Evolutionary conservation across 192 early-diverging fungal species (phyloP).

Genomic region (Coemansia reversa): DNA sequence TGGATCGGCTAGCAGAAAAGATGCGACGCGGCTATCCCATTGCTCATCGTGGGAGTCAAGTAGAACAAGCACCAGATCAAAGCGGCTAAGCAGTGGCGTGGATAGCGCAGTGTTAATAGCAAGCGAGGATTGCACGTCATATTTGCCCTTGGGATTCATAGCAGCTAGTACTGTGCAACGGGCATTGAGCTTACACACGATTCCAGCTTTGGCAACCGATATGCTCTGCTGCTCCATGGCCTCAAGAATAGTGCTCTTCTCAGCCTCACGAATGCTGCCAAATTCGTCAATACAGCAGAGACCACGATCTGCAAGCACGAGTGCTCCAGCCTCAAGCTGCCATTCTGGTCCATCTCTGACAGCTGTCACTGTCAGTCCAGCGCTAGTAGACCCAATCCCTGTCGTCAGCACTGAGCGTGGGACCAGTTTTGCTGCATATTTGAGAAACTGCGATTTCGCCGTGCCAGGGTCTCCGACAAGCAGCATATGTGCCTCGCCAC

Average conservation of each 20-base stretch:
- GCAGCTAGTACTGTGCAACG: conserved; percentile 79
- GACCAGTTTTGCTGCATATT: conserved; percentile 63
- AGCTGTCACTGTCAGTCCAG: conserved; percentile 74
- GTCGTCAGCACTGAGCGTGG: conserved; percentile 74
- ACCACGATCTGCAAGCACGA: conserved; percentile 76
- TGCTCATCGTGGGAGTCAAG: conserved; percentile 62
- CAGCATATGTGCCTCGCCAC: conserved; percentile 73
- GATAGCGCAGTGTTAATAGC: conserved; percentile 68
- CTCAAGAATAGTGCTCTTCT: conserved; percentile 74
- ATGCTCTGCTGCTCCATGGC: conserved; percentile 88
- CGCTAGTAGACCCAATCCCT: conserved; percentile 71
- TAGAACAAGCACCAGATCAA: conserved; percentile 71
- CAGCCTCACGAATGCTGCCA: conserved; percentile 70
- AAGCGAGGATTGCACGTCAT: conserved; percentile 61
- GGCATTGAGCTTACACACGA: conserved; percentile 78
- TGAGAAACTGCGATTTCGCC: conserved; percentile 80
- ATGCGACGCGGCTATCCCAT: conserved; percentile 66
- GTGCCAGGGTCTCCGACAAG: conserved; percentile 78
- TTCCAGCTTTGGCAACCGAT: conserved; percentile 73
- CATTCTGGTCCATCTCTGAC: conserved; percentile 73
- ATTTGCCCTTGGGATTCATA: conserved; percentile 75
- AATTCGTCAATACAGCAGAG: conserved; percentile 86
- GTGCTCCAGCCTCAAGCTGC: conserved; percentile 78
- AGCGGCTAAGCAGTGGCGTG: conserved; percentile 68
- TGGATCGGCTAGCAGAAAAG: conserved; percentile 45